These are phyloP conservation scores for Cadophora gregata DNA, from an alignment of 2,329 filamentous ascomycete genomes.

Conservation along the genomic window DNA sequence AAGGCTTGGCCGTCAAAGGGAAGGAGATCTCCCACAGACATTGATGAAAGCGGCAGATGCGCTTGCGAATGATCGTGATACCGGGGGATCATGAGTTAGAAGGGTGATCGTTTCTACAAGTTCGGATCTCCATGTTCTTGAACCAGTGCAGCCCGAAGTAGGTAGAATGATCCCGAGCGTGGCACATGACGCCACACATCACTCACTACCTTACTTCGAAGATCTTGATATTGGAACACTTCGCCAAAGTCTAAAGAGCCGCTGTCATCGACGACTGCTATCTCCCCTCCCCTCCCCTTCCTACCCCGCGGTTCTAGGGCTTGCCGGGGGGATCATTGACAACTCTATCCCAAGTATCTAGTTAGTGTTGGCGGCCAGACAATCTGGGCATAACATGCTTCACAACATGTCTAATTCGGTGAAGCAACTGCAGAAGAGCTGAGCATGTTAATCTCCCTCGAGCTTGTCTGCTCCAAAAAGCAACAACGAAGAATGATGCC, in stretches of 20 bases:
- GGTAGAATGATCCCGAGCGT: neutral
- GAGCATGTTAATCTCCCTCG: conserved; percentile 15
- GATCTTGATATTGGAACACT: neutral
- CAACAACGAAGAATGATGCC: too few relatives aligned
- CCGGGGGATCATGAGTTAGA: conserved; percentile 23
- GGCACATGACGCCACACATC: neutral
- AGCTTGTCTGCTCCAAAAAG: neutral
- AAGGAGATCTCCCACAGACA: conserved; percentile 13
- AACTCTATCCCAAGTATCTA: neutral
- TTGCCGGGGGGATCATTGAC: neutral
- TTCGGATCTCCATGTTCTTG: conserved; percentile 16
- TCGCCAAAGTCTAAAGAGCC: neutral
- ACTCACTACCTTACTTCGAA: neutral
- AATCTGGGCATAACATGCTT: neutral
- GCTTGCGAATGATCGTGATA: conserved; percentile 2
- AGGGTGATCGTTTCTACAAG: conserved; percentile 28
- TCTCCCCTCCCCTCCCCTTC: too few relatives aligned
- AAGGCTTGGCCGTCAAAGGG: conserved; percentile 9
- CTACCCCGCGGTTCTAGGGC: neutral
- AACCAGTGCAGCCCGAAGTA: conserved; percentile 2
- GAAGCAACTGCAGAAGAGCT: conserved; percentile 9
- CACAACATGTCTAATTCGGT: conserved; percentile 3
- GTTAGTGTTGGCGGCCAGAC: conserved; percentile 7
- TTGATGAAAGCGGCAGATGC: conserved; percentile 12
- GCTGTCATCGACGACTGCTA: neutral